Evolutionary conservation across 2,329 filamentous ascomycete species (phyloP).

Genomic region (Lachnellula suecica): DNA sequence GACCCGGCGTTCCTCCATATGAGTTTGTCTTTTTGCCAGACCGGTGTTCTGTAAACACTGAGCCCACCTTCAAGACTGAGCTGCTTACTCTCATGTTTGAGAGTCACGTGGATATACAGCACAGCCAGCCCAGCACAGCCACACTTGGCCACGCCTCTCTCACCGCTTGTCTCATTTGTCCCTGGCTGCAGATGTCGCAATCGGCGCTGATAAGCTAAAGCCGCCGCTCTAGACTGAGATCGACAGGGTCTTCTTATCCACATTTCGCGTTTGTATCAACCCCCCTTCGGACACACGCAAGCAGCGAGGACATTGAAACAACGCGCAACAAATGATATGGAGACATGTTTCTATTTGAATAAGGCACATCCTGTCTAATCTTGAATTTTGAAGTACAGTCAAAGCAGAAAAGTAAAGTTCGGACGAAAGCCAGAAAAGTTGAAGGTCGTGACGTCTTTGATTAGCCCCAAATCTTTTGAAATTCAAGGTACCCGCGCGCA

Average conservation of each 20-base stretch:
- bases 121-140: too few relatives aligned
- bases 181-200: constrained; percentile 1
- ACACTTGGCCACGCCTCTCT: background rate
- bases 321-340: background rate
- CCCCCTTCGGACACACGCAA: background rate
- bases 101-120: background rate
- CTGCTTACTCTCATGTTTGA: background rate
- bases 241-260: background rate
- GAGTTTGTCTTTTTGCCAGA: background rate
- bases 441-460: background rate
- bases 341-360: background rate
- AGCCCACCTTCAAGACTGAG: background rate
- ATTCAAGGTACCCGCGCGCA: too few relatives aligned
- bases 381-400: background rate
- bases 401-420: background rate
- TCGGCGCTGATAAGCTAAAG: constrained; percentile 2
- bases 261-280: background rate
- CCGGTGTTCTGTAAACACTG: background rate
- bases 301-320: background rate
- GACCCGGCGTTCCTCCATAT: background rate
- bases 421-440: background rate
- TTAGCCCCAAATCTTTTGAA: background rate
- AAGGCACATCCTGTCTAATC: background rate
- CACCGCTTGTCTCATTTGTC: background rate
- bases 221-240: background rate